Conservation (phyloP, 192 early-diverging fungal genomes). For the Entomortierella parvispora region DNA sequence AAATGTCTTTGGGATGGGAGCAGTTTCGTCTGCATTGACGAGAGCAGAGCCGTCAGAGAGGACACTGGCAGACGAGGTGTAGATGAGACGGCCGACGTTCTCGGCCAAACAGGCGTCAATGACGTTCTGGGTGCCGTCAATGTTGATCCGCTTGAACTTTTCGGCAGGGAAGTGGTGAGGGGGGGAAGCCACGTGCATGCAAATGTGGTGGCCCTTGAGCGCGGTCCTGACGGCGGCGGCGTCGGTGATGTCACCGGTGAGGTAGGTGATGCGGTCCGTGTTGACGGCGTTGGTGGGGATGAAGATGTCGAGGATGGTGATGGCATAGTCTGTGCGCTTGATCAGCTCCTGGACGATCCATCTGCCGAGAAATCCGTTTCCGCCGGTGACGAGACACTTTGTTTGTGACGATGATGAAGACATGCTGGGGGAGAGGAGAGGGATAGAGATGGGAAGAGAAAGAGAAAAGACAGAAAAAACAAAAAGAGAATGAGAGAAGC, state of each 20-base stretch:
- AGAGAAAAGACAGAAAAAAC: too few relatives aligned
- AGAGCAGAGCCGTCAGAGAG: conserved; percentile 80
- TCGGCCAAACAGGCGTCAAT: conserved; percentile 74
- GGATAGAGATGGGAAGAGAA: too few relatives aligned
- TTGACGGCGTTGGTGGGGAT: conserved; percentile 54
- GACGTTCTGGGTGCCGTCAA: conserved; percentile 89
- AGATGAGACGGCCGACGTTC: conserved; percentile 80
- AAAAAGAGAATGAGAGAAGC: too few relatives aligned
- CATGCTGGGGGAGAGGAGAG: too few relatives aligned
- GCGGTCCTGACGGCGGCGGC: conserved; percentile 69
- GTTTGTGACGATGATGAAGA: conserved; percentile 7
- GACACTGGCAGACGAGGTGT: conserved; percentile 92
- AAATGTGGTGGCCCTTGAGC: conserved; percentile 72
- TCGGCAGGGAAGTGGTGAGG: conserved; percentile 74
- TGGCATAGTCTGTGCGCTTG: conserved; percentile 60
- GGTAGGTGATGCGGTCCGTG: conserved; percentile 57
- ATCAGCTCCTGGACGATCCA: conserved; percentile 80
- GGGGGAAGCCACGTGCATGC: conserved; percentile 92
- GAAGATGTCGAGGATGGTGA: conserved; percentile 88
- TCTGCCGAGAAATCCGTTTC: conserved; percentile 89
- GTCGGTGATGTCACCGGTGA: conserved; percentile 61
- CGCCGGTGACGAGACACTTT: conserved; percentile 83
- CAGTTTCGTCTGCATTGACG: conserved; percentile 82
- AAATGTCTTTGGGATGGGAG: conserved; percentile 75
- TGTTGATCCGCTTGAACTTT: conserved; percentile 82